Percentiles rank a stretch among this genome's conserved stretches.
phyloP scores from a whole-genome alignment of 2,329 filamentous ascomycete genomes.

The Trichoderma brevicompactum region DNA sequence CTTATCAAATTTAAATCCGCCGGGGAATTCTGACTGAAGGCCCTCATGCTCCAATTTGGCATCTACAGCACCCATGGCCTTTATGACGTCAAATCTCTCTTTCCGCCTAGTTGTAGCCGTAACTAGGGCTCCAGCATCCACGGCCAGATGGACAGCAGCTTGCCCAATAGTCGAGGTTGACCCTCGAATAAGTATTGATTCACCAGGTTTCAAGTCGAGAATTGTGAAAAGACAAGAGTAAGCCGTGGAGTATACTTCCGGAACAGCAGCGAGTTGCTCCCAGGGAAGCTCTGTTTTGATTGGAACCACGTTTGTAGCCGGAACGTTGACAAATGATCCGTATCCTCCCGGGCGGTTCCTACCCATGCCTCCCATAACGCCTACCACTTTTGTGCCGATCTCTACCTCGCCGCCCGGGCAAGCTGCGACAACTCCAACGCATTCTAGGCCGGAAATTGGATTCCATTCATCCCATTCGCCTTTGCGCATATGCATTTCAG shows the following conservation, averaged over 20 bases:
- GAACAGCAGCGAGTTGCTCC: constrained; percentile 19
- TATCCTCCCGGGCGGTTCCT: constrained; percentile 46
- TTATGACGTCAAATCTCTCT: constrained; percentile 11
- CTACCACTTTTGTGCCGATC: constrained; percentile 42
- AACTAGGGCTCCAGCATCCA: constrained; percentile 20
- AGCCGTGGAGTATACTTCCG: constrained; percentile 24
- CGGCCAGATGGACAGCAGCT: constrained; percentile 26
- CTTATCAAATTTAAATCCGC: constrained; percentile 20
- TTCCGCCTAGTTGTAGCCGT: constrained; percentile 21
- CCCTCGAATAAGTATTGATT: constrained; percentile 25
- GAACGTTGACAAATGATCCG: constrained; percentile 36
- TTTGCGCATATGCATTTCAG: constrained; percentile 52
- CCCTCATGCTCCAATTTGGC: constrained; percentile 14
- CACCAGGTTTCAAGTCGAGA: constrained; percentile 10
- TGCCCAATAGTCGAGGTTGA: constrained; percentile 25
- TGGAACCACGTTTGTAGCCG: constrained; percentile 10
- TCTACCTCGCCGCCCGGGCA: constrained; percentile 43
- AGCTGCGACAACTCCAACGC: constrained; percentile 46
- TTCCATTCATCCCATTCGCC: constrained; percentile 48
- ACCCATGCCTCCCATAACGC: constrained; percentile 50
- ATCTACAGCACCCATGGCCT: constrained; percentile 9
- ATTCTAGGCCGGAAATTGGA: constrained; percentile 47
- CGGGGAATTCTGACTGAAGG: constrained; percentile 5
- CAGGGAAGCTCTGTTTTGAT: constrained; percentile 22
- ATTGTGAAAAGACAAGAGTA: constrained; percentile 22